These are phyloP conservation scores for Epichloe aotearoae DNA, from an alignment of 2,329 filamentous ascomycete species.

Conservation along the genomic window DNA sequence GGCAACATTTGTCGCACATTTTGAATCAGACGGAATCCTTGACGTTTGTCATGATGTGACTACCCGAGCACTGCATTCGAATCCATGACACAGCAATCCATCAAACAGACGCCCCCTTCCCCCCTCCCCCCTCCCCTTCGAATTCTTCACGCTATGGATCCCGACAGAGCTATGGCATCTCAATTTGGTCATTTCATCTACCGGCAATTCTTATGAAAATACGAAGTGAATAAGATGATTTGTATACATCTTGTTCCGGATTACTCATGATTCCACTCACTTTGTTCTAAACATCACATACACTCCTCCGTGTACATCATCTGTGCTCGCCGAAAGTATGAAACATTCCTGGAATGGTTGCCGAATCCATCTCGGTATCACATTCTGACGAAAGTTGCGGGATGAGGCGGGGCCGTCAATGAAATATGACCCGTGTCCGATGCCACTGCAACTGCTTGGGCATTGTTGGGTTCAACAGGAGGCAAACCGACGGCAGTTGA, in stretches of 20 bases:
- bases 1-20: not conserved
- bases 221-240: not conserved
- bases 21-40: not conserved
- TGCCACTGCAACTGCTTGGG: constrained; percentile 1
- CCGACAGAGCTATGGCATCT: not conserved
- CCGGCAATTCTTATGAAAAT: not conserved
- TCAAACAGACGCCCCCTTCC: not conserved
- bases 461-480: constrained; percentile 4
- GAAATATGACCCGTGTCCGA: constrained; percentile 3
- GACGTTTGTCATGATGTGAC: constrained; percentile 5
- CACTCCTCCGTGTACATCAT: not conserved
- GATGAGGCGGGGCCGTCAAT: constrained; percentile 3
- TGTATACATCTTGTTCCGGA: not conserved
- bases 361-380: constrained; percentile 4
- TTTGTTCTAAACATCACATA: not conserved
- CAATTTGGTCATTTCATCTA: not conserved
- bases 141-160: not conserved
- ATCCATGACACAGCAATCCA: not conserved
- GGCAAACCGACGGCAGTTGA: constrained; percentile 5
- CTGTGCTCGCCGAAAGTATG: not conserved
- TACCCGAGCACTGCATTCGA: constrained; percentile 2
- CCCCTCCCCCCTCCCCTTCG: too few relatives aligned
- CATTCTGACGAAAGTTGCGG: not conserved
- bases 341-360: not conserved
- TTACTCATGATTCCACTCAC: not conserved